A percentile compares a stretch with the other conserved stretches of the same genome.
Conservation (phyloP, 1,284 basidiomycete species). For the Anthracocystis walkeri region DNA sequence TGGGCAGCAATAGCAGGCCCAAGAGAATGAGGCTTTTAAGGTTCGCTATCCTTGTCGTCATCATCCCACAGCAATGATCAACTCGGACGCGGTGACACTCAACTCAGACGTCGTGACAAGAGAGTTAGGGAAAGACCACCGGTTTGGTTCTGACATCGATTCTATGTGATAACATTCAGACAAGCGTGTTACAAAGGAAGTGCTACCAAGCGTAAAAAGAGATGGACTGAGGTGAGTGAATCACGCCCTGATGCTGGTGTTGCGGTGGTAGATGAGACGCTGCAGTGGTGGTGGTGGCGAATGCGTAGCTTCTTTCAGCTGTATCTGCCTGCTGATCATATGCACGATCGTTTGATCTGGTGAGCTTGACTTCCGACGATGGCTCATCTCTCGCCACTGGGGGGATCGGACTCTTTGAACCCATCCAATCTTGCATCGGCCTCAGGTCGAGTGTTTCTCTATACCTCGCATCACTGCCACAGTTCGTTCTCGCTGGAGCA, state of each 20-base stretch:
- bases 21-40: no score
- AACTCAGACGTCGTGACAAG: not conserved
- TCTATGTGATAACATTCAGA: no score
- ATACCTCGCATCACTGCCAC: not conserved
- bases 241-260: constrained; percentile 4
- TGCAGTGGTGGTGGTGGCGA: not conserved
- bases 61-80: no score
- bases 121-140: not conserved
- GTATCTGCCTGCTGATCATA: not conserved
- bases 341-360: not conserved
- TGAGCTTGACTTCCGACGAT: constrained; percentile 7
- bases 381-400: not conserved
- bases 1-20: no score
- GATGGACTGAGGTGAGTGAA: constrained; percentile 21
- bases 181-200: not conserved
- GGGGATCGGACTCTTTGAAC: constrained; percentile 23
- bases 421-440: constrained; percentile 28
- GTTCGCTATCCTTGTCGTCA: no score
- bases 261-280: not conserved
- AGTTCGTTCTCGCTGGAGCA: not conserved
- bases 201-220: constrained; percentile 46
- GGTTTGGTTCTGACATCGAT: not conserved
- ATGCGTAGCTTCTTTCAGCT: constrained; percentile 10
- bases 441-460: constrained; percentile 25
- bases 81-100: no score